Evolutionary conservation across 2,329 filamentous ascomycete species (phyloP), one percentile per base, ranked within the genome.

Genomic region (Fusarium poae): DNA sequence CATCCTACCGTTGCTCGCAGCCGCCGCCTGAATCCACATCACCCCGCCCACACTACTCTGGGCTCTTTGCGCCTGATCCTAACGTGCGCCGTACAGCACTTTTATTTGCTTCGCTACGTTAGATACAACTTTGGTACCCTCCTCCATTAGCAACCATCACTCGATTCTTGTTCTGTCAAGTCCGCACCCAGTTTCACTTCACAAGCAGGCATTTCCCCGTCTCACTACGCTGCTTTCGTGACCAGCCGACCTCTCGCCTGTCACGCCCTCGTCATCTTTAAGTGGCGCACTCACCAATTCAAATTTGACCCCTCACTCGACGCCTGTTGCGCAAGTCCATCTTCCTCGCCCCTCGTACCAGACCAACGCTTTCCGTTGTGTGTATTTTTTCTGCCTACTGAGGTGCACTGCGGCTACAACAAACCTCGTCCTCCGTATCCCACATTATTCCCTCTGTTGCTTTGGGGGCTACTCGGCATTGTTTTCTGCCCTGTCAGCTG

Each of bases 211-310:
- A 72, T 70, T 67, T 68, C 23, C 72, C 70, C 70, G 72, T 74
- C 72, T 74, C 72, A 74, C 72, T 71, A 57, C 72, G 68, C 72
- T 71, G 57, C 66, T 67, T 70, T 73, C 57, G 68, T 70, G 67
- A 70, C 67, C 67, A 70, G 67, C 67, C 62, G 67, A 70, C 67
- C 67, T 67, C 52, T 57, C 54, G 50, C 43, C 57, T 67, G 71
- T 72, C 71, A 73, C 71, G 68, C 71, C 71, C 67, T 70, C 66
- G 67, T 72, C 67, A 63, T 68, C 65, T 74, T 62, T 60, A 65
- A 68, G 65, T 69, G 71, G 69, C 69, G 72, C 65, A 71, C 70
- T 60, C 61, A 59, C 60, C 51, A 67, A 51, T 51, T 40, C 48
- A 51, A 71, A 63, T 69, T 67, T 64, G 37, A 68, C 71, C 71